Conservation (phyloP, 805 yeast genomes). For the Wickerhamiella lipophila region DNA sequence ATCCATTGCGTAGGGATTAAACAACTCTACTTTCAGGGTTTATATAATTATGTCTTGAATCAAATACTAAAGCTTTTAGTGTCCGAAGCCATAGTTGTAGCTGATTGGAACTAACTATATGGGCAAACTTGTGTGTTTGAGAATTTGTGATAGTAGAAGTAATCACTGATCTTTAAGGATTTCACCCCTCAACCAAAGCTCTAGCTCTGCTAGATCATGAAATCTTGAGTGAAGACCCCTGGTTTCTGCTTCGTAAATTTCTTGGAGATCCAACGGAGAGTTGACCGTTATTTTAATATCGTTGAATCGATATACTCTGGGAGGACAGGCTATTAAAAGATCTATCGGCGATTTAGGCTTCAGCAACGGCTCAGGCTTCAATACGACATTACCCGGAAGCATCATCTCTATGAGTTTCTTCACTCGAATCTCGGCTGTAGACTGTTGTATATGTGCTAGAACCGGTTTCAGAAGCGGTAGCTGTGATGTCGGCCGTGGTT, state of each 20-base stretch:
- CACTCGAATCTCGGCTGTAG: conserved; percentile 17
- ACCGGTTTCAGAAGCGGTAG: conserved; percentile 23
- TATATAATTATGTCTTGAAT: background rate
- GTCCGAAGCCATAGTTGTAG: too few species aligned
- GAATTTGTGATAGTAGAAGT: too few species aligned
- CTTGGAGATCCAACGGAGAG: conserved; percentile 18
- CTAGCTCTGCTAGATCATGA: conserved; percentile 28
- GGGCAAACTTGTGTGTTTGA: too few species aligned
- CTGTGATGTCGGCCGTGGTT: conserved; percentile 11
- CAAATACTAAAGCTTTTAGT: background rate
- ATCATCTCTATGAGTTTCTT: conserved; percentile 18
- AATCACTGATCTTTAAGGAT: background rate
- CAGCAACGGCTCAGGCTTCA: background rate
- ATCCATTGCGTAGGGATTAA: conserved; percentile 41
- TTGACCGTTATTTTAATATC: conserved; percentile 17
- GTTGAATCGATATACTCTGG: background rate
- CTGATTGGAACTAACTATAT: too few species aligned
- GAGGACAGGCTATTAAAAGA: conserved; percentile 1
- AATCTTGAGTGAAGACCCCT: conserved; percentile 20
- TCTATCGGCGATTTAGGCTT: background rate
- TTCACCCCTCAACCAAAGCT: conserved; percentile 24
- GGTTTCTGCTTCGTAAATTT: conserved; percentile 8
- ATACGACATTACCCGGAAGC: conserved; percentile 6
- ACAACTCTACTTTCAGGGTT: background rate
- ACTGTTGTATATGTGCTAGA: conserved; percentile 26